A percentile compares a stretch with the other conserved stretches of the same genome.
Conservation (phyloP, 495 filamentous ascomycete species). For the Penicillium psychrofluorescens region DNA sequence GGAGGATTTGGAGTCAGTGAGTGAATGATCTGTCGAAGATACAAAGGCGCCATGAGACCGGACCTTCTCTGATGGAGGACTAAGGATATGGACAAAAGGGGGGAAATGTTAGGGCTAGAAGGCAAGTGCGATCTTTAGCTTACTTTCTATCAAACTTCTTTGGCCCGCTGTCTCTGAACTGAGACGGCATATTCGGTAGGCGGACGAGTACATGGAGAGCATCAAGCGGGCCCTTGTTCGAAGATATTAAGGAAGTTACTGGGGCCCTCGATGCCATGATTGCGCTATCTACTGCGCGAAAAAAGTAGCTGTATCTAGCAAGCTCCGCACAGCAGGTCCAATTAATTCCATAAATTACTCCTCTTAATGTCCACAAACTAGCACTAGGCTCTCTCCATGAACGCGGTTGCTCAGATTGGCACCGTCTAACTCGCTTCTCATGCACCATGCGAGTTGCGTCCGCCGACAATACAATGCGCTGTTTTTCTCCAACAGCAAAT, state of each 20-base stretch:
- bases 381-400: constrained; percentile 35
- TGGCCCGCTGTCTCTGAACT: too few species aligned
- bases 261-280: too few species aligned
- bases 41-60: constrained; percentile 25
- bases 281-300: neutral
- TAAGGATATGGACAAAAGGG: too few species aligned
- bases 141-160: too few species aligned
- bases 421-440: constrained; percentile 28
- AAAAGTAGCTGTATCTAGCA: neutral
- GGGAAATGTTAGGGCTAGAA: too few species aligned
- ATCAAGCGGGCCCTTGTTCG: too few species aligned
- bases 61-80: neutral
- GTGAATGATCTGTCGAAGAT: constrained; percentile 18
- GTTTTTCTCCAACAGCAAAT: constrained; percentile 3
- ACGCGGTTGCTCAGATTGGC: constrained; percentile 38
- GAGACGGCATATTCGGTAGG: too few species aligned
- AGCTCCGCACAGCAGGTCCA: too few species aligned
- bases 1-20: constrained; percentile 14
- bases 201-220: too few species aligned
- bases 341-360: constrained; percentile 4
- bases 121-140: too few species aligned
- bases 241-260: too few species aligned
- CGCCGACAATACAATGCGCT: neutral
- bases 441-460: constrained; percentile 6
- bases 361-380: constrained; percentile 31